Evolutionary conservation across 208 protist genomes (phyloP).

Genomic region (Leptomonas pyrrhocoris): DNA sequence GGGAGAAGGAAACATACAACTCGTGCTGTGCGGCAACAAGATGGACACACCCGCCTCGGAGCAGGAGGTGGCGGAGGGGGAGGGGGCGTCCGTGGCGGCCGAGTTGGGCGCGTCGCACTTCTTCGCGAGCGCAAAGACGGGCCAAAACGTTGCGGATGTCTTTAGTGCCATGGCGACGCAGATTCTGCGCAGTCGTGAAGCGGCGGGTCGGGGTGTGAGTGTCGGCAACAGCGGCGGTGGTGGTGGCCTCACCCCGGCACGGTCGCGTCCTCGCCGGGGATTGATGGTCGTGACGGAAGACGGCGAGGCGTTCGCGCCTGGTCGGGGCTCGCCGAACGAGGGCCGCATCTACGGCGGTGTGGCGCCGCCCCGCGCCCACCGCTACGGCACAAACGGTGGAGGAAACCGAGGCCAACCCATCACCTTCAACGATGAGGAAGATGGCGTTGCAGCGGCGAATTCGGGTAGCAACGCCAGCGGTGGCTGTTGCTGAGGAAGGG

Average conservation of each 20-base stretch:
- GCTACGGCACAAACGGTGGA: slow-evolving; percentile 25
- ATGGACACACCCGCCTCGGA: slow-evolving; percentile 74
- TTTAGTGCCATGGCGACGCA: slow-evolving; percentile 71
- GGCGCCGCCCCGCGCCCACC: slow-evolving; percentile 27
- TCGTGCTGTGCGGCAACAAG: slow-evolving; percentile 96
- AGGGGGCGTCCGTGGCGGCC: slow-evolving; percentile 67
- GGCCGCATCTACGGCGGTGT: slow-evolving; percentile 26
- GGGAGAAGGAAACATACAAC: slow-evolving; percentile 82
- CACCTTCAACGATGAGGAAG: slow-evolving; percentile 11
- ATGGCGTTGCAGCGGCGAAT: slow-evolving; percentile 4
- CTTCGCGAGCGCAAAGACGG: slow-evolving; percentile 72
- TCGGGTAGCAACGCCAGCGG: not conserved
- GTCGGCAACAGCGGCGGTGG: slow-evolving; percentile 2
- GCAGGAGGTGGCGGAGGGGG: slow-evolving; percentile 70
- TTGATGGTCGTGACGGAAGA: slow-evolving; percentile 47
- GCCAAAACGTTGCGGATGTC: slow-evolving; percentile 60
- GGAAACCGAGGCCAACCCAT: slow-evolving; percentile 6
- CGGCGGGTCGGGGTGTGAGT: not conserved
- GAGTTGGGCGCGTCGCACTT: slow-evolving; percentile 69
- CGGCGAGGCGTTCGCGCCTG: slow-evolving; percentile 19
- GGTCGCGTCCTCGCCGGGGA: slow-evolving; percentile 37
- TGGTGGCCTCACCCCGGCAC: slow-evolving; percentile 1
- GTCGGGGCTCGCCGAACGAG: slow-evolving; percentile 1
- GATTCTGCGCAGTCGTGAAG: slow-evolving; percentile 34
- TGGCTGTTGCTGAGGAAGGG: slow-evolving; percentile 23